phyloP scores from a whole-genome alignment of 1,139 yeast species.

The Taphrina deformans region DNA sequence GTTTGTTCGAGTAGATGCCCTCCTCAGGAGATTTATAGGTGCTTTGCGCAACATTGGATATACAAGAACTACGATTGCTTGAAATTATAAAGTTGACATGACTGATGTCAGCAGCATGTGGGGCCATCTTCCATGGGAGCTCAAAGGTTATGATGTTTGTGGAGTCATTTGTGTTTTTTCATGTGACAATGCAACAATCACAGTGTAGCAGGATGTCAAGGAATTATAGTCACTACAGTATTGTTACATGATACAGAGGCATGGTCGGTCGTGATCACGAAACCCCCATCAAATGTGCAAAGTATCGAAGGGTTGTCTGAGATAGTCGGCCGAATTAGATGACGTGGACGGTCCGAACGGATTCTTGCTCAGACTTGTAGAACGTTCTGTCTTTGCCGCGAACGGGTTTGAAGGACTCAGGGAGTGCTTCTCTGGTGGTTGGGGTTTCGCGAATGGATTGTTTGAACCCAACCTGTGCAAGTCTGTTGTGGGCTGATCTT shows the following conservation, averaged over 20 bases:
- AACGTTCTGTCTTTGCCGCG: neutral
- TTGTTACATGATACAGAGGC: neutral
- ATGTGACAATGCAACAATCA: no score
- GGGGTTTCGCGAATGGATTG: constrained; percentile 3
- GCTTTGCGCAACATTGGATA: neutral
- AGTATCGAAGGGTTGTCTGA: neutral
- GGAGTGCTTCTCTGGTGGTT: neutral
- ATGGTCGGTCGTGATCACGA: no score
- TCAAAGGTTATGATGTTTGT: neutral
- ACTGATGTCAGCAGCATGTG: neutral
- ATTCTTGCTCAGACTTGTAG: neutral
- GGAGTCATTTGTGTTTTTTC: neutral
- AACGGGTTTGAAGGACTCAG: neutral
- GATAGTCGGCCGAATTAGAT: neutral
- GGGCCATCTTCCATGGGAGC: neutral
- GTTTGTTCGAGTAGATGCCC: neutral
- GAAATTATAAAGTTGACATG: no score
- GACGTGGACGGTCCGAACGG: neutral
- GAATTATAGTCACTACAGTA: neutral
- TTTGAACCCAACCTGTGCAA: constrained; percentile 2
- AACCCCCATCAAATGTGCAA: neutral
- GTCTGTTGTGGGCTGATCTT: neutral
- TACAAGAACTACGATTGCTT: no score
- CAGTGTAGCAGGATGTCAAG: no score
- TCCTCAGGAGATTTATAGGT: no score